Evolutionary conservation across 2,329 filamentous ascomycete species (phyloP).

Genomic region (Ceratocystis lukuohia): DNA sequence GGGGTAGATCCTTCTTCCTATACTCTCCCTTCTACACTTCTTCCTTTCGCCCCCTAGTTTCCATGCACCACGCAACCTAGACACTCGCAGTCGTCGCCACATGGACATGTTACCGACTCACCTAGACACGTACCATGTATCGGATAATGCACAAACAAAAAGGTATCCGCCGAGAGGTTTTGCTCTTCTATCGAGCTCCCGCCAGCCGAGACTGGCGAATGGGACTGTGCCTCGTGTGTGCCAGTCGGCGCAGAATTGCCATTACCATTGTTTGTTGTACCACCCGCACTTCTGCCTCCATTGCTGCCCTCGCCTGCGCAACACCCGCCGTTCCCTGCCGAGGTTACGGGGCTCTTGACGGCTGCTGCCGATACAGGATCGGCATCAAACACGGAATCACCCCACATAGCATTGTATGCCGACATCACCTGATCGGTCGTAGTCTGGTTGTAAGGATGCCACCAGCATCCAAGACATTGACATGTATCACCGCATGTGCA

Average conservation of each 20-base stretch:
- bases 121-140: slow-evolving; percentile 36
- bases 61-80: slow-evolving; percentile 42
- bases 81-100: slow-evolving; percentile 46
- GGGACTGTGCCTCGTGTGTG: neutral
- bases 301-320: neutral
- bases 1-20: too few species aligned
- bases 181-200: slow-evolving; percentile 34
- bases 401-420: slow-evolving; percentile 32
- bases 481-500: slow-evolving; percentile 55
- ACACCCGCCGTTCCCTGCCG: neutral
- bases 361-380: neutral
- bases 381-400: slow-evolving; percentile 24
- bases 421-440: slow-evolving; percentile 42
- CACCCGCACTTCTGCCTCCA: neutral
- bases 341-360: slow-evolving; percentile 23
- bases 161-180: slow-evolving; percentile 38
- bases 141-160: slow-evolving; percentile 46
- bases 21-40: too few species aligned
- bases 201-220: neutral
- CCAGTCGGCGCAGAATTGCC: neutral
- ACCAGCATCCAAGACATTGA: slow-evolving; percentile 53
- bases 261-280: neutral
- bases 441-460: slow-evolving; percentile 53
- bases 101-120: slow-evolving; percentile 39
- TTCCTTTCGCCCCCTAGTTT: slow-evolving; percentile 5